Percentiles rank a stretch among this genome's conserved stretches.
Conservation (phyloP, 2,329 filamentous ascomycete species). For the Sporothrix sp. region DNA sequence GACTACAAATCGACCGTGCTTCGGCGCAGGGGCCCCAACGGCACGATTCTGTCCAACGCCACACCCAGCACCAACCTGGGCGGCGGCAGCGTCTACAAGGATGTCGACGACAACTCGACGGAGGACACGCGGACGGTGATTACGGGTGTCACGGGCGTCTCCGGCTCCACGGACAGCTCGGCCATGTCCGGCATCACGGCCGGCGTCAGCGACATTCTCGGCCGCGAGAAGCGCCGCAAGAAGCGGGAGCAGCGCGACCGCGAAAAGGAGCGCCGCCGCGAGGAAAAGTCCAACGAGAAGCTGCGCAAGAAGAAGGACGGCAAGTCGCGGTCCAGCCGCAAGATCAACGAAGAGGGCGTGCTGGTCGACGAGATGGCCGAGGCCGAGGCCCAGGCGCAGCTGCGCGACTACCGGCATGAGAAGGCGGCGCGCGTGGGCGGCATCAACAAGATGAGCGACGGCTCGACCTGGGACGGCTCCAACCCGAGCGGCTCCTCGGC, state of each 20-base stretch:
- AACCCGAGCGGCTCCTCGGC: conserved; percentile 51
- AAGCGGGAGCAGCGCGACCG: conserved; percentile 46
- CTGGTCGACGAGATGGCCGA: conserved; percentile 57
- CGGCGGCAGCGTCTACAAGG: conserved; percentile 76
- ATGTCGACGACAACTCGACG: conserved; percentile 44
- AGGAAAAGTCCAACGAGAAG: conserved; percentile 25
- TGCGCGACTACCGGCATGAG: conserved; percentile 78
- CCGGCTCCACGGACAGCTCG: conserved; percentile 18
- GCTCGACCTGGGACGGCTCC: conserved; percentile 66
- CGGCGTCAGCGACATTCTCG: conserved; percentile 45
- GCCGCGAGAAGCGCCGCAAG: conserved; percentile 43
- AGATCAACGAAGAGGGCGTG: conserved; percentile 49
- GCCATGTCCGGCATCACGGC: conserved; percentile 49
- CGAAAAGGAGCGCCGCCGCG: conserved; percentile 32
- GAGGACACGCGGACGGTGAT: conserved; percentile 32
- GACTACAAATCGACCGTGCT: conserved; percentile 96
- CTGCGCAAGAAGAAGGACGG: conserved; percentile 33
- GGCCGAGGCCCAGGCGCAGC: conserved; percentile 53
- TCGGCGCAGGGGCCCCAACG: conserved; percentile 79
- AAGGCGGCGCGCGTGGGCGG: conserved; percentile 80
- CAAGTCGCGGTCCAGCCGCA: conserved; percentile 31
- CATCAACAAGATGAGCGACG: conserved; percentile 73
- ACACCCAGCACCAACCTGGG: conserved; percentile 76
- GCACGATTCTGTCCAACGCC: conserved; percentile 71
- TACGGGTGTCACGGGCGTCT: conserved; percentile 14